A percentile compares a stretch with the other conserved stretches of the same genome.
Evolutionary conservation across 2,329 filamentous ascomycete species (phyloP).

Genomic region (Lachnellula cervina): DNA sequence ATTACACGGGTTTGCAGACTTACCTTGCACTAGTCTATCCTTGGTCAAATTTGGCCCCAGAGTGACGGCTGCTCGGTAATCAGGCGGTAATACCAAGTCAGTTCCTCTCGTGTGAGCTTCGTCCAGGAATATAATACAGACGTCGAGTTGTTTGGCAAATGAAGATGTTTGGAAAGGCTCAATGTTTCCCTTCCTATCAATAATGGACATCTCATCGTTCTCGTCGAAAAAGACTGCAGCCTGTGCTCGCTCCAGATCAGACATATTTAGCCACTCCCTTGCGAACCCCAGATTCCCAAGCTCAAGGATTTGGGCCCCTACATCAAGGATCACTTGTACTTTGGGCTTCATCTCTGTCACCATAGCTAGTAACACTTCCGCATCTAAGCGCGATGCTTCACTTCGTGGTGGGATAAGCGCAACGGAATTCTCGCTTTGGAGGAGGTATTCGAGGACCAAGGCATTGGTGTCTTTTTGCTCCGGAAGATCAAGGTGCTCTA

Average conservation of each 20-base stretch:
- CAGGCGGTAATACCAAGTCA: slow-evolving; percentile 55
- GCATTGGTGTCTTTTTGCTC: slow-evolving; percentile 61
- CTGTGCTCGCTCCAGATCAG: slow-evolving; percentile 27
- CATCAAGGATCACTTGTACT: slow-evolving; percentile 61
- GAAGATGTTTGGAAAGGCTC: slow-evolving; percentile 54
- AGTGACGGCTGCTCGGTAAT: slow-evolving; percentile 62
- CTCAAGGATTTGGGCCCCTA: slow-evolving; percentile 65
- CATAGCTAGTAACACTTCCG: slow-evolving; percentile 40
- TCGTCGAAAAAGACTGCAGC: slow-evolving; percentile 55
- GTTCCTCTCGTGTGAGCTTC: slow-evolving; percentile 67
- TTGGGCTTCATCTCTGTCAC: slow-evolving; percentile 36
- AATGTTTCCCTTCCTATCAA: slow-evolving; percentile 42
- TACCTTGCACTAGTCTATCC: slow-evolving; percentile 64
- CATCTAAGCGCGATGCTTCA: slow-evolving; percentile 11
- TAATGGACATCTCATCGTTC: slow-evolving; percentile 47
- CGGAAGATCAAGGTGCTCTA: slow-evolving; percentile 49
- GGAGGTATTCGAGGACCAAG: slow-evolving; percentile 53
- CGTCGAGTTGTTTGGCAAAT: slow-evolving; percentile 49
- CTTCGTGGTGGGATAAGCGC: slow-evolving; percentile 23
- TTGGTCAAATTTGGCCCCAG: slow-evolving; percentile 62
- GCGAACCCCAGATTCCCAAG: slow-evolving; percentile 52
- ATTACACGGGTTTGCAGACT: slow-evolving; percentile 11
- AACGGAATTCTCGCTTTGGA: slow-evolving; percentile 47
- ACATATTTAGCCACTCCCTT: slow-evolving; percentile 43
- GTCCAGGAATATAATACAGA: slow-evolving; percentile 64